Evolutionary conservation across 192 early-diverging fungal species (phyloP).

Genomic region (Pilobolus umbonatus): DNA sequence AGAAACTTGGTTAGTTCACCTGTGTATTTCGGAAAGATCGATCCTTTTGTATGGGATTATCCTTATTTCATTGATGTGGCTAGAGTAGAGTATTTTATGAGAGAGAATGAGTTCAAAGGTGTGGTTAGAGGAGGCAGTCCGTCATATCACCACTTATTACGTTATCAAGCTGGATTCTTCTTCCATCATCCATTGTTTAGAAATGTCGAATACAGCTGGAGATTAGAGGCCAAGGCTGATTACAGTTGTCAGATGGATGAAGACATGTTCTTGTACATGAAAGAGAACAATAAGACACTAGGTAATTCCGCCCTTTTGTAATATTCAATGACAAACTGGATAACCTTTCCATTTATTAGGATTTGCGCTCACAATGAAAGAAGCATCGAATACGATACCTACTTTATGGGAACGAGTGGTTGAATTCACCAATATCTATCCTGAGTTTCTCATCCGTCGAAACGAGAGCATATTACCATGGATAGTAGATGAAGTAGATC

Average conservation of each 20-base stretch:
- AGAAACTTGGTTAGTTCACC: not conserved
- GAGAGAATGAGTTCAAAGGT: slow-evolving; percentile 45
- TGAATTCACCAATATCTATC: slow-evolving; percentile 40
- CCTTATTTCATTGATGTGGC: slow-evolving; percentile 65
- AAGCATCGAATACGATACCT: slow-evolving; percentile 43
- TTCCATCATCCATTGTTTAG: slow-evolving; percentile 61
- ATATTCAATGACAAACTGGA: not conserved
- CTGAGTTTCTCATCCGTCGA: slow-evolving; percentile 30
- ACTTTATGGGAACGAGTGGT: slow-evolving; percentile 64
- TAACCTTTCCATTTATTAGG: not conserved
- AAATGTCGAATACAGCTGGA: slow-evolving; percentile 72
- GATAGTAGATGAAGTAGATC: slow-evolving; percentile 45
- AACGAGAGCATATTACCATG: slow-evolving; percentile 39
- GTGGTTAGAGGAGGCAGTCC: slow-evolving; percentile 25
- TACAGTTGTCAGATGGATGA: slow-evolving; percentile 70
- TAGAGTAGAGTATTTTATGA: slow-evolving; percentile 48
- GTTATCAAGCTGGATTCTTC: slow-evolving; percentile 52
- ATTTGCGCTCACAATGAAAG: slow-evolving; percentile 13
- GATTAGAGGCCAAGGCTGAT: slow-evolving; percentile 69
- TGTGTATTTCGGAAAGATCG: slow-evolving; percentile 33
- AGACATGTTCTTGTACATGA: slow-evolving; percentile 72
- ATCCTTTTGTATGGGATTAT: slow-evolving; percentile 67
- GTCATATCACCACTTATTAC: slow-evolving; percentile 5
- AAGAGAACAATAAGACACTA: slow-evolving; percentile 63
- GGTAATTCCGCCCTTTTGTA: slow-evolving; percentile 33